Evolutionary conservation across 2,329 filamentous ascomycete genomes (phyloP).

Genomic region (Alternaria sp.): DNA sequence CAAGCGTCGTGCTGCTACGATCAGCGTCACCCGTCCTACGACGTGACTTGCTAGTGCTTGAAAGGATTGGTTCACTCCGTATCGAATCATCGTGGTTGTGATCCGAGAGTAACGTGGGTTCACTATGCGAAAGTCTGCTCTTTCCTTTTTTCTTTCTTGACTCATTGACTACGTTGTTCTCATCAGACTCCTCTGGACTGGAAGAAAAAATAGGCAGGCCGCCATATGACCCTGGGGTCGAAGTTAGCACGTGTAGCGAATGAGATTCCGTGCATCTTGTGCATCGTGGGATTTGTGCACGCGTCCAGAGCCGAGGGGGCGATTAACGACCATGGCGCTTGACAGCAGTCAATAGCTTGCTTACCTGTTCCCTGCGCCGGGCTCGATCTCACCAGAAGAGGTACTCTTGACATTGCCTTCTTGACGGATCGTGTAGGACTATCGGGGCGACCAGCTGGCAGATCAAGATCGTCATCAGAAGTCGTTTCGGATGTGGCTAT

Average conservation of each 20-base stretch:
- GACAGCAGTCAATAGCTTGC: slow-evolving; percentile 21
- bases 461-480: slow-evolving; percentile 42
- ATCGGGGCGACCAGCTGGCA: slow-evolving; percentile 22
- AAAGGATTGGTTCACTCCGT: slow-evolving; percentile 31
- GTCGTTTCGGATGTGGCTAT: slow-evolving; percentile 34
- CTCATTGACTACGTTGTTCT: slow-evolving; percentile 40
- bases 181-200: slow-evolving; percentile 49
- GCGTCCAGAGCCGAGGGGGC: slow-evolving; percentile 7
- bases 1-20: slow-evolving; percentile 35
- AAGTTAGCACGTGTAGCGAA: slow-evolving; percentile 16
- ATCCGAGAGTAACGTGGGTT: slow-evolving; percentile 26
- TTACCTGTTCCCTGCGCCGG: slow-evolving; percentile 65
- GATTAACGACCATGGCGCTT: slow-evolving; percentile 8
- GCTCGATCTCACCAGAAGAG: slow-evolving; percentile 67
- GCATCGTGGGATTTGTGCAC: slow-evolving; percentile 17
- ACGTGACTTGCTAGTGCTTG: slow-evolving; percentile 32
- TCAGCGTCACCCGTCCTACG: slow-evolving; percentile 38
- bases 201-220: slow-evolving; percentile 60
- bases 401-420: slow-evolving; percentile 59
- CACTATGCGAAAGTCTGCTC: slow-evolving; percentile 45
- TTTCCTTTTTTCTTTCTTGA: slow-evolving; percentile 43
- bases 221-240: slow-evolving; percentile 63
- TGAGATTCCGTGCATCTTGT: slow-evolving; percentile 7
- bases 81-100: slow-evolving; percentile 27
- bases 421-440: slow-evolving; percentile 26